These are phyloP conservation scores for Talaromyces amestolkiae DNA, from an alignment of 2,329 filamentous ascomycete species.

Conservation along the genomic window DNA sequence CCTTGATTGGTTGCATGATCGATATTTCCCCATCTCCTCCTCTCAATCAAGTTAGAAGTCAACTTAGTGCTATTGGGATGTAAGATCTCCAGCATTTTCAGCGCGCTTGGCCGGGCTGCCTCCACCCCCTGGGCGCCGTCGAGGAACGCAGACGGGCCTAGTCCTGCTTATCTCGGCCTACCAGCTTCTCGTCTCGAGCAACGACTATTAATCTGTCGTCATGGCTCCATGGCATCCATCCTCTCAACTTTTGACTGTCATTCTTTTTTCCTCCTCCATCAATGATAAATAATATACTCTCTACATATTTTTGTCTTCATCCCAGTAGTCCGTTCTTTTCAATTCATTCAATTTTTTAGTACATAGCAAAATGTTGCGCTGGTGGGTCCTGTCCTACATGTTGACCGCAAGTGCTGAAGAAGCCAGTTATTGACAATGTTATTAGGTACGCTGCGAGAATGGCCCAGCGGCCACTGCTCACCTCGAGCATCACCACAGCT, in stretches of 20 bases:
- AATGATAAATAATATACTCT: not conserved
- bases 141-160: slow-evolving; percentile 3
- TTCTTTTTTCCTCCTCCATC: not conserved
- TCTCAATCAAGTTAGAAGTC: not conserved
- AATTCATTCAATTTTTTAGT: not conserved
- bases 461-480: slow-evolving; percentile 77
- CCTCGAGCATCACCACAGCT: slow-evolving; percentile 84
- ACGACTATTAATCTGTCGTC: slow-evolving; percentile 14
- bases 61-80: not conserved
- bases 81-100: slow-evolving; percentile 8
- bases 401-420: not conserved
- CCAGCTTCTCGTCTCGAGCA: not conserved
- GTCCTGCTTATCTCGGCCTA: slow-evolving; percentile 1
- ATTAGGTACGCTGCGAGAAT: slow-evolving; percentile 80
- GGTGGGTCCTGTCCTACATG: slow-evolving; percentile 27
- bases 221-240: slow-evolving; percentile 10
- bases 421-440: not conserved
- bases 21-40: slow-evolving; percentile 1
- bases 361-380: slow-evolving; percentile 34
- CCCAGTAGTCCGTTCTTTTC: not conserved
- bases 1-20: not conserved
- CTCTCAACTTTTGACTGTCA: not conserved
- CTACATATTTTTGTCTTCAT: not conserved
- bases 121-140: not conserved
- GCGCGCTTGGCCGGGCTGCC: not conserved